Conservation (phyloP, 2,329 filamentous ascomycete genomes). For the Torrubiellomyces zombiae region DNA sequence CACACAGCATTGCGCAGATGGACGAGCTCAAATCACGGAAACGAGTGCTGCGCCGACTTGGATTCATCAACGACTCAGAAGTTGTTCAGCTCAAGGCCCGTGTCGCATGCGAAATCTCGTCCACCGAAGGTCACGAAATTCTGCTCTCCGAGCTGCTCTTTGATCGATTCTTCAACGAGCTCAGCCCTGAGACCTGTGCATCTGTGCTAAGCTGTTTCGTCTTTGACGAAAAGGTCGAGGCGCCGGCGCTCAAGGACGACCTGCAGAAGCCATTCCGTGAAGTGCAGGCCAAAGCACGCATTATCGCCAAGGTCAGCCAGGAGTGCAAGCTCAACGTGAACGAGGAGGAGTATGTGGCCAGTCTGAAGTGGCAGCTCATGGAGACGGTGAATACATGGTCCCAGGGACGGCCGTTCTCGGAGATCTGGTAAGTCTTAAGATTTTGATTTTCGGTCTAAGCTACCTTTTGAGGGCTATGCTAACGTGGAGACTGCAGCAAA, state of each 20-base stretch:
- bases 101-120: constrained; percentile 94
- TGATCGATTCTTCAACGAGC: constrained; percentile 94
- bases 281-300: constrained; percentile 71
- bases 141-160: constrained; percentile 87
- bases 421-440: constrained; percentile 65
- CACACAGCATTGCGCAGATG: constrained; percentile 77
- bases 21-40: constrained; percentile 95
- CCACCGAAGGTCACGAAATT: constrained; percentile 76
- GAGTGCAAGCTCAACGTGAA: constrained; percentile 91
- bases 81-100: constrained; percentile 94
- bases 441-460: background rate
- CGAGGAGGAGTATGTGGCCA: constrained; percentile 81
- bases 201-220: constrained; percentile 86
- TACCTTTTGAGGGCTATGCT: background rate
- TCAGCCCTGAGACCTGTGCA: constrained; percentile 75
- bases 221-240: constrained; percentile 88
- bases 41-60: constrained; percentile 80
- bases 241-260: constrained; percentile 63
- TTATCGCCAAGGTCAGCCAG: constrained; percentile 82
- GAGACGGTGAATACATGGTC: constrained; percentile 90
- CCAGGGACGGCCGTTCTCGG: constrained; percentile 72
- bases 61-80: constrained; percentile 89
- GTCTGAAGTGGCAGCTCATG: constrained; percentile 92
- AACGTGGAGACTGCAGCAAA: constrained; percentile 49
- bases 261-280: constrained; percentile 73